Percentiles rank a stretch among this genome's conserved stretches.
phyloP scores from a whole-genome alignment of 345 rosid species.

The Camelina neglecta region DNA sequence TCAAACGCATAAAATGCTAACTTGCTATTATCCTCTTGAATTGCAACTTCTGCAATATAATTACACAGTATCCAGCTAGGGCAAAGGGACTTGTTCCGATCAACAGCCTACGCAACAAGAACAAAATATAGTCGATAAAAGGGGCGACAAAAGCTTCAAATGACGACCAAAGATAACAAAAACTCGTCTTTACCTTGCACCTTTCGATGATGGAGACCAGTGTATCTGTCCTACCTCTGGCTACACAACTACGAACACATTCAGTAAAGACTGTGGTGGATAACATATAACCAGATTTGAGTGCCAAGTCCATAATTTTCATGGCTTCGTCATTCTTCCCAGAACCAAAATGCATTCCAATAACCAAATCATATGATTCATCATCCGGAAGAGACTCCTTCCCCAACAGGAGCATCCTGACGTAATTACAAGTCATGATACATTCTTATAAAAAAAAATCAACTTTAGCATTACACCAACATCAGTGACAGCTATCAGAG shows the following conservation, averaged over 20 bases:
- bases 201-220: conserved; percentile 78
- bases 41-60: conserved; percentile 71
- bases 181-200: conserved; percentile 73
- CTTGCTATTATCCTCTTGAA: conserved; percentile 74
- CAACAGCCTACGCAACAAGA: conserved; percentile 59
- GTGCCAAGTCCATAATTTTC: conserved; percentile 60
- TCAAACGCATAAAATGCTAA: conserved; percentile 80
- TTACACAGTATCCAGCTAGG: conserved; percentile 81
- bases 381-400: conserved; percentile 84
- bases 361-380: conserved; percentile 76
- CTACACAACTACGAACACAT: conserved; percentile 63
- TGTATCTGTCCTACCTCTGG: conserved; percentile 60
- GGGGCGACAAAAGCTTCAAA: conserved; percentile 9
- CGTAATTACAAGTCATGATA: conserved; percentile 30
- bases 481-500: conserved; percentile 6
- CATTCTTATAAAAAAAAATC: not conserved
- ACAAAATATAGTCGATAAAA: not conserved
- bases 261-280: conserved; percentile 60
- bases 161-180: conserved; percentile 11
- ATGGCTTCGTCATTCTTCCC: conserved; percentile 68
- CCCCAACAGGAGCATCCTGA: conserved; percentile 87
- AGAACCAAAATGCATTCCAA: conserved; percentile 52
- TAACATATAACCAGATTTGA: conserved; percentile 67
- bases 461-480: not conserved
- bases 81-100: conserved; percentile 81